Base-by-base conservation (phyloP, 768 basidiomycete genomes). In the Mycena haematopus region DNA sequence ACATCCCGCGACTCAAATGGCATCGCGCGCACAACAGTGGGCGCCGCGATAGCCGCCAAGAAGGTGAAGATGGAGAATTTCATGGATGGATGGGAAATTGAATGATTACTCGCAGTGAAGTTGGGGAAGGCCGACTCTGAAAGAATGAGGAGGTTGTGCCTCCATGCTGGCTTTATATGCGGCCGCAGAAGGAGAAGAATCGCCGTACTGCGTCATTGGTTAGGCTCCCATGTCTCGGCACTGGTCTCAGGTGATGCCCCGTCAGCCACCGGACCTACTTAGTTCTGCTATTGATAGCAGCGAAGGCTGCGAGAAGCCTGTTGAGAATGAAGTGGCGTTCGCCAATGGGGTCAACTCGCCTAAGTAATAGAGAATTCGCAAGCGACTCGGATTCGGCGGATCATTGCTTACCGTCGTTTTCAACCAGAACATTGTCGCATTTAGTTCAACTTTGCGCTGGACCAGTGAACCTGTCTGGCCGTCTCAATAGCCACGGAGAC, bases 1-100 rank as follows among this genome's bases (percentile, higher is more conserved):
- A 71, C 68, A 45, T 71, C 70, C 22, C 66, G 63, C 8, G 61
- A 36, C 31, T 40, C 22, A 36, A 66, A 44, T 25, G 65, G 65
- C 47, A 44, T 62, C 27, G 58, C 65, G 35, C 24, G 27, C 13
- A 42, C 65, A 29, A 36, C 47, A 19, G 44, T 42, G 47, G 65
- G 50, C 21, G 50, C 51, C 7, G 65, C 44, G n/a, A 60, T n/a
- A n/a, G n/a, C 62, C 42, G 60, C 55, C 19, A 58, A 40, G 53
- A 55, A 54, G 6, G 65, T 38, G 65, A 66, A 21, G 55, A 54
- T 24, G 44, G 62, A 45, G 68, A 68, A 38, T 52, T 68, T 62
- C 68, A 65, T 67, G 58, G 21, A 19, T 25, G 15, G 36, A 17
- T 13, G 4, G 52, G 2, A 31, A 31, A 31, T 17, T 17, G 25